These are phyloP conservation scores for Drosera capensis DNA, from an alignment of 148 eudicot species.

Conservation along the genomic window DNA sequence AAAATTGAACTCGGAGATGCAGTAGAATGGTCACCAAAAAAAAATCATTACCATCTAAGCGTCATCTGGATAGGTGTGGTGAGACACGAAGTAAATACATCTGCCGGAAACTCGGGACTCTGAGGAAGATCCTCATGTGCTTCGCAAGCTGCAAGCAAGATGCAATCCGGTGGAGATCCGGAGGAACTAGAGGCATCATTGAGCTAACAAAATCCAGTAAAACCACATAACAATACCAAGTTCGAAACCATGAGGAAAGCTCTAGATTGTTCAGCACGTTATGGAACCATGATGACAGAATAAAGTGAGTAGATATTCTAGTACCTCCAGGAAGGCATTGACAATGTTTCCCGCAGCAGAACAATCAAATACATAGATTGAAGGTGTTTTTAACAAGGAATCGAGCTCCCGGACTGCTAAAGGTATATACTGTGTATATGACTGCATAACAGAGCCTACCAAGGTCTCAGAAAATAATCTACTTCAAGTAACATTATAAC, in stretches of 20 bases:
- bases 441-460: constrained; percentile 24
- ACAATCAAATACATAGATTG: constrained; percentile 92
- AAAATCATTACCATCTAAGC: constrained; percentile 55
- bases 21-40: too few species aligned
- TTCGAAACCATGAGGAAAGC: too few species aligned
- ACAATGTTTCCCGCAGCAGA: constrained; percentile 94
- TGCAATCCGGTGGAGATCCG: constrained; percentile 69
- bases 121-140: constrained; percentile 93
- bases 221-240: constrained; percentile 1
- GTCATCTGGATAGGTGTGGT: constrained; percentile 98
- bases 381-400: constrained; percentile 89
- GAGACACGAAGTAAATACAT: constrained; percentile 91
- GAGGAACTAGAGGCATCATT: constrained; percentile 50
- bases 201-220: constrained; percentile 34
- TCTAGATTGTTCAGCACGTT: background rate
- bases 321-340: constrained; percentile 85
- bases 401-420: constrained; percentile 81
- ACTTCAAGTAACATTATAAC: background rate
- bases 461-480: constrained; percentile 7
- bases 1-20: background rate
- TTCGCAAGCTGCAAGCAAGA: constrained; percentile 91
- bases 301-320: background rate
- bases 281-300: background rate
- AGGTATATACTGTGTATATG: constrained; percentile 86
- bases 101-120: constrained; percentile 96